Evolutionary conservation across 371 early-diverging fungal species (phyloP).

Genomic region (Amoeboradix gromovi): DNA sequence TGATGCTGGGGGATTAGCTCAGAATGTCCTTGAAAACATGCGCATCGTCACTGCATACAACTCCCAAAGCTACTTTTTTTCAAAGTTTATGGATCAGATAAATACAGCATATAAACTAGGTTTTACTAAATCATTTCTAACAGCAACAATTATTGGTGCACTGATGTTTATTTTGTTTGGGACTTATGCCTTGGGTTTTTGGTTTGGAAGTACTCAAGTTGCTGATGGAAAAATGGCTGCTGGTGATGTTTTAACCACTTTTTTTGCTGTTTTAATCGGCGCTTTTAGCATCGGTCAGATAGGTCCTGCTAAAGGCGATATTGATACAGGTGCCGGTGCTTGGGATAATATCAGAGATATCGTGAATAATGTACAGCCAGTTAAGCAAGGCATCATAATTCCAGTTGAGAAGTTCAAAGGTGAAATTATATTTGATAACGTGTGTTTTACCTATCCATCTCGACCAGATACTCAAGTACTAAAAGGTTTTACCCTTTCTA

Average conservation of each 20-base stretch:
- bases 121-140: slow-evolving; percentile 22
- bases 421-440: background rate
- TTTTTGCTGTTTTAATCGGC: slow-evolving; percentile 35
- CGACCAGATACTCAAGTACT: background rate
- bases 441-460: background rate
- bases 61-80: slow-evolving; percentile 26
- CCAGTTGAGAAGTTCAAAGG: slow-evolving; percentile 3
- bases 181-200: slow-evolving; percentile 28
- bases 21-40: slow-evolving; percentile 34
- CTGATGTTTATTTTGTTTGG: slow-evolving; percentile 44
- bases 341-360: background rate
- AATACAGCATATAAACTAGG: slow-evolving; percentile 13
- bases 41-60: slow-evolving; percentile 49
- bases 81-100: slow-evolving; percentile 3
- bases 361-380: slow-evolving; percentile 6
- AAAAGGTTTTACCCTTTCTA: slow-evolving; percentile 8
- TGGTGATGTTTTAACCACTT: slow-evolving; percentile 25
- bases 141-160: slow-evolving; percentile 33
- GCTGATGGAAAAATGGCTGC: slow-evolving; percentile 13
- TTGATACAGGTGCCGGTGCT: slow-evolving; percentile 13
- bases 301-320: slow-evolving; percentile 21
- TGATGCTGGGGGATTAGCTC: slow-evolving; percentile 38
- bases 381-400: background rate
- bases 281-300: slow-evolving; percentile 18
- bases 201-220: slow-evolving; percentile 23